A percentile compares a stretch with the other conserved stretches of the same genome.
Evolutionary conservation across 2,329 filamentous ascomycete species (phyloP).

Genomic region (Teratosphaeria gauchensis): DNA sequence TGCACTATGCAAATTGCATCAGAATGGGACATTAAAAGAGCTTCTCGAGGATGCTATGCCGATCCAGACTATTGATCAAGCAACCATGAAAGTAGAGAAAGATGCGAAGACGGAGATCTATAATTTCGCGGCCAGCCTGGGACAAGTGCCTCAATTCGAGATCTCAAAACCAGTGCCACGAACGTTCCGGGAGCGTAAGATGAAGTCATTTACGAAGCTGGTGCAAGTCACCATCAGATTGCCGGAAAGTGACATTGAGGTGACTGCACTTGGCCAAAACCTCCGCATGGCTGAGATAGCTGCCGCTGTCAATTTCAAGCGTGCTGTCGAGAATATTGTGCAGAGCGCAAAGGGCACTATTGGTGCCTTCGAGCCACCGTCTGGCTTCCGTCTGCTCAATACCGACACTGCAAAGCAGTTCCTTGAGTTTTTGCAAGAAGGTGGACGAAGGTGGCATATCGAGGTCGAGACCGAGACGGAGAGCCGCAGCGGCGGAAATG

Average conservation of each 20-base stretch:
- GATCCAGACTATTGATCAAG: conserved; percentile 8
- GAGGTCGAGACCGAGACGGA: conserved; percentile 13
- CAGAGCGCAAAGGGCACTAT: conserved; percentile 1
- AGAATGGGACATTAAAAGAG: conserved; percentile 5
- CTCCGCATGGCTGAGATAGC: conserved; percentile 24
- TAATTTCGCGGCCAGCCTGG: conserved; percentile 34
- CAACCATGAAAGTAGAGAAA: conserved; percentile 13
- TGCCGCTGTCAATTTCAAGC: conserved; percentile 32
- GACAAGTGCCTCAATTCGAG: conserved; percentile 22
- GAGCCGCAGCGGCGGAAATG: background rate
- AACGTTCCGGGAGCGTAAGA: background rate
- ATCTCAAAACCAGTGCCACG: conserved; percentile 1
- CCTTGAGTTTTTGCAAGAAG: conserved; percentile 26
- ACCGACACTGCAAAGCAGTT: conserved; percentile 30
- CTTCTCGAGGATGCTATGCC: conserved; percentile 5
- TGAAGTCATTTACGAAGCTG: background rate
- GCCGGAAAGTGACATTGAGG: conserved; percentile 27
- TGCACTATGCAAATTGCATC: conserved; percentile 9
- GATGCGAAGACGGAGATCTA: conserved; percentile 27
- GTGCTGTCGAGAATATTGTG: conserved; percentile 26
- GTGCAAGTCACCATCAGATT: conserved; percentile 24
- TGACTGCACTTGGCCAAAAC: conserved; percentile 19
- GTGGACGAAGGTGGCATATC: conserved; percentile 6
- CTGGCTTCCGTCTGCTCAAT: conserved; percentile 19
- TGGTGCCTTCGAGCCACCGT: conserved; percentile 18